phyloP scores from a whole-genome alignment of 2,329 filamentous ascomycete genomes.

The Myriangium duriaei region DNA sequence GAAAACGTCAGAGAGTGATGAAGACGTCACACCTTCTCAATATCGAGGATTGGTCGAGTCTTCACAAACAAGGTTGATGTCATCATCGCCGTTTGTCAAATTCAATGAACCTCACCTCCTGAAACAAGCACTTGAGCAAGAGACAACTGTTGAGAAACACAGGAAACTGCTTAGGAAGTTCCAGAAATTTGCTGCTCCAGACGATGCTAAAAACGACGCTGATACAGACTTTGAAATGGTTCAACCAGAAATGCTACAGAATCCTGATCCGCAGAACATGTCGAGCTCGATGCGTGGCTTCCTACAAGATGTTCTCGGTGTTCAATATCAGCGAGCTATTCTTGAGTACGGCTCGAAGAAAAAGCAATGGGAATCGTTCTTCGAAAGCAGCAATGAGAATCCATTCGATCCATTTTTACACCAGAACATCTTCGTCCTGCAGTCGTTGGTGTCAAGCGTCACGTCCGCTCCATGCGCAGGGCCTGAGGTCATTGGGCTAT shows the following conservation, averaged over 20 bases:
- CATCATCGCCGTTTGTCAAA: constrained; percentile 89
- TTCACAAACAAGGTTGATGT: constrained; percentile 84
- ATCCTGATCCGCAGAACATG: constrained; percentile 70
- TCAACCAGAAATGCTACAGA: constrained; percentile 88
- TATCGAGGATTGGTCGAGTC: constrained; percentile 93
- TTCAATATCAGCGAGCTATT: constrained; percentile 88
- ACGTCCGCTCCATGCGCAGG: constrained; percentile 90
- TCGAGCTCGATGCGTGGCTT: constrained; percentile 86
- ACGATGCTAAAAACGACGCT: constrained; percentile 20
- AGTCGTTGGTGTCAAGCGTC: constrained; percentile 84
- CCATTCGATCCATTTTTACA: constrained; percentile 92
- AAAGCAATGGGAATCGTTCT: constrained; percentile 89
- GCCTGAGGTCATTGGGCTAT: constrained; percentile 77
- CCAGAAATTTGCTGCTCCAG: constrained; percentile 22
- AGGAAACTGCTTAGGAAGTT: constrained; percentile 70
- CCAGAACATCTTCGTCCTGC: constrained; percentile 89
- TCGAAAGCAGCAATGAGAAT: constrained; percentile 74
- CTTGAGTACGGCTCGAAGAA: constrained; percentile 93
- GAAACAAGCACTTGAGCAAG: constrained; percentile 83
- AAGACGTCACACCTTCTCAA: constrained; percentile 53
- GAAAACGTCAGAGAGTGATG: constrained; percentile 27
- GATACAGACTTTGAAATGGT: constrained; percentile 68
- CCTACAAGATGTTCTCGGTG: constrained; percentile 85
- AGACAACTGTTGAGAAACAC: constrained; percentile 69
- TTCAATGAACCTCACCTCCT: constrained; percentile 89